A percentile compares a stretch with the other conserved stretches of the same genome.
These are phyloP conservation scores for Botrytis hyacinthi DNA, from an alignment of 2,329 filamentous ascomycete genomes.

Conservation along the genomic window DNA sequence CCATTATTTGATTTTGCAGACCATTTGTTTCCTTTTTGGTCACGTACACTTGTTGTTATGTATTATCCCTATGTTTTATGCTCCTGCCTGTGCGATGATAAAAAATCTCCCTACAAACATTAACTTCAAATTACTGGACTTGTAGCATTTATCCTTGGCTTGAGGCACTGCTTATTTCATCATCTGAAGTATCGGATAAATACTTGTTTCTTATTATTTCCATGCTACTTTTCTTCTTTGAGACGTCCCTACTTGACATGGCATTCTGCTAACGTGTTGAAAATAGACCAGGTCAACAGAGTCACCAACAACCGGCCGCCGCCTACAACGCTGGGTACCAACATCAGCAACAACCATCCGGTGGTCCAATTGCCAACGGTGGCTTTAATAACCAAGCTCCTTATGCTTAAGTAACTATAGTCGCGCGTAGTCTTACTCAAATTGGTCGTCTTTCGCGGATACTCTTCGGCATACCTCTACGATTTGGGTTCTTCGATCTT, in stretches of 20 bases:
- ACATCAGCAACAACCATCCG: slow-evolving; percentile 10
- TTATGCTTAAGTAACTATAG: neutral
- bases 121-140: neutral
- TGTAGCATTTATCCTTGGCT: slow-evolving; percentile 12
- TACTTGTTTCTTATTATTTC: neutral
- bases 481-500: slow-evolving; percentile 12
- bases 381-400: neutral
- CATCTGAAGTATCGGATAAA: slow-evolving; percentile 13
- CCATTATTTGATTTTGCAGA: slow-evolving; percentile 12
- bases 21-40: slow-evolving; percentile 16
- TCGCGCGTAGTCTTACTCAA: neutral
- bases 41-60: slow-evolving; percentile 13
- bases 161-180: neutral
- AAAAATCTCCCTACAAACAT: slow-evolving; percentile 2
- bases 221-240: neutral
- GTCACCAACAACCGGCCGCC: neutral
- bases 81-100: slow-evolving; percentile 19
- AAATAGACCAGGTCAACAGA: slow-evolving; percentile 7
- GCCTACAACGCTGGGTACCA: slow-evolving; percentile 11
- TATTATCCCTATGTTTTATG: slow-evolving; percentile 13
- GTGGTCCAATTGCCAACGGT: neutral
- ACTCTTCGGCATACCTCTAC: slow-evolving; percentile 8
- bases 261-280: neutral
- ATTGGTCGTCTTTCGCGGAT: slow-evolving; percentile 18
- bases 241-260: neutral